Evolutionary conservation across 768 basidiomycete genomes (phyloP).

Genomic region (Trametes cubensis): DNA sequence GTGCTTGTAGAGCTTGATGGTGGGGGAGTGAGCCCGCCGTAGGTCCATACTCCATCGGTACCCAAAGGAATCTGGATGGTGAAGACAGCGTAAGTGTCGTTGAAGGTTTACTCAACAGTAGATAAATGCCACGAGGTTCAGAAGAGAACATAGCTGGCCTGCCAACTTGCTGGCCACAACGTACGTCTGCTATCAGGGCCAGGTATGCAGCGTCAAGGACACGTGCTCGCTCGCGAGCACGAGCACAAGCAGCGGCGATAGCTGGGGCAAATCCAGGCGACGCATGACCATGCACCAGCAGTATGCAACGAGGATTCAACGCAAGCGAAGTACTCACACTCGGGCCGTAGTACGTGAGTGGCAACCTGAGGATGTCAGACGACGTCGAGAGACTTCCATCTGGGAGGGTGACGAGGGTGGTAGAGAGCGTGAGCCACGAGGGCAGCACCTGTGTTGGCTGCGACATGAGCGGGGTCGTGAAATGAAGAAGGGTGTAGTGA

Average conservation of each 20-base stretch:
- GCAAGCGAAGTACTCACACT: constrained; percentile 55
- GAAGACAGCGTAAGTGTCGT: not conserved
- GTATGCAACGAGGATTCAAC: not conserved
- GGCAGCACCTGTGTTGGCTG: constrained; percentile 69
- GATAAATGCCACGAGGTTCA: no score
- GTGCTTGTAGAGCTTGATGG: constrained; percentile 39
- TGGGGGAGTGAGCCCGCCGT: constrained; percentile 75
- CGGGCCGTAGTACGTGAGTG: constrained; percentile 82
- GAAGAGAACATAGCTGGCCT: no score
- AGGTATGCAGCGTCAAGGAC: no score
- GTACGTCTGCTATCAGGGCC: no score
- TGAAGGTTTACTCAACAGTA: not conserved
- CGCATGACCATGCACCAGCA: no score
- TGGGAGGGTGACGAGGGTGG: constrained; percentile 53
- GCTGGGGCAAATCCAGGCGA: not conserved
- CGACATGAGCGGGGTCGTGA: constrained; percentile 43
- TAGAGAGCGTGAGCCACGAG: constrained; percentile 69
- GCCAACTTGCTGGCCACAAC: no score
- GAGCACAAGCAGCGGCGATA: not conserved
- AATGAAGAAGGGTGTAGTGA: constrained; percentile 14
- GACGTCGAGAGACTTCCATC: constrained; percentile 58
- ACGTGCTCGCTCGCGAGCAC: no score
- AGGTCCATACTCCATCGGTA: constrained; percentile 62
- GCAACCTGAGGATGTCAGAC: constrained; percentile 60
- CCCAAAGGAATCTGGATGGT: constrained; percentile 69